A percentile compares a stretch with the other conserved stretches of the same genome.
These are phyloP conservation scores for Avena atlantica DNA, from an alignment of 176 grass and related monocot species.

Conservation along the genomic window DNA sequence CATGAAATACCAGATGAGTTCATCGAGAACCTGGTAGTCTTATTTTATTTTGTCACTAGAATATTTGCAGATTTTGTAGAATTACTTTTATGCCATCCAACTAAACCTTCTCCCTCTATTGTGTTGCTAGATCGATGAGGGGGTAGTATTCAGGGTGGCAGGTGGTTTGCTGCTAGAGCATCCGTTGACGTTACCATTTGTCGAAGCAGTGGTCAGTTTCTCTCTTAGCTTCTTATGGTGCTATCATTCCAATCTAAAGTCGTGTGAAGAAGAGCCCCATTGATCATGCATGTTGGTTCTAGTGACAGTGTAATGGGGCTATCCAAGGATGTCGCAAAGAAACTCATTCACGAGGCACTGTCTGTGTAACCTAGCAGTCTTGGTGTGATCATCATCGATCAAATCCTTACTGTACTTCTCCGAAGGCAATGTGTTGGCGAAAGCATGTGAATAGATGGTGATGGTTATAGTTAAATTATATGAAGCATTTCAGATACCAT, in stretches of 20 bases:
- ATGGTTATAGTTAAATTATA: not conserved
- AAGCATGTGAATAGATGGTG: not conserved
- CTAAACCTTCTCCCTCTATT: not conserved
- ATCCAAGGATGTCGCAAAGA: conserved; percentile 74
- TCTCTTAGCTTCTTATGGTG: not conserved
- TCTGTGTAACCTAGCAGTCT: conserved; percentile 22
- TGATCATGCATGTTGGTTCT: conserved; percentile 63
- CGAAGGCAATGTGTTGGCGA: not conserved
- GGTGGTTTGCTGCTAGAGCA: conserved; percentile 89
- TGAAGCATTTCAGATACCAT: not conserved
- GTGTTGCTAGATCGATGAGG: conserved; percentile 73
- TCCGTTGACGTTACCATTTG: conserved; percentile 83
- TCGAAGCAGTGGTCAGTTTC: conserved; percentile 36
- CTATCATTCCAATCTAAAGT: conserved; percentile 18
- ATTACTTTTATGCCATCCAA: not conserved
- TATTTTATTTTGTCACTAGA: not conserved
- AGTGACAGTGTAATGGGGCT: conserved; percentile 91
- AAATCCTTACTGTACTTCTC: not conserved
- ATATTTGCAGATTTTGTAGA: not conserved
- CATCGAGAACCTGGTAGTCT: conserved; percentile 82
- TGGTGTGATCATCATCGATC: not conserved
- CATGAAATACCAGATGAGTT: conserved; percentile 94
- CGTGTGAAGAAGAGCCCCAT: not conserved
- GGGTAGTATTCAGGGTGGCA: conserved; percentile 88
- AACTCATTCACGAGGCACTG: conserved; percentile 63